These are phyloP conservation scores for Periglandula ipomoeae DNA, from an alignment of 2,329 filamentous ascomycete species.

Conservation along the genomic window DNA sequence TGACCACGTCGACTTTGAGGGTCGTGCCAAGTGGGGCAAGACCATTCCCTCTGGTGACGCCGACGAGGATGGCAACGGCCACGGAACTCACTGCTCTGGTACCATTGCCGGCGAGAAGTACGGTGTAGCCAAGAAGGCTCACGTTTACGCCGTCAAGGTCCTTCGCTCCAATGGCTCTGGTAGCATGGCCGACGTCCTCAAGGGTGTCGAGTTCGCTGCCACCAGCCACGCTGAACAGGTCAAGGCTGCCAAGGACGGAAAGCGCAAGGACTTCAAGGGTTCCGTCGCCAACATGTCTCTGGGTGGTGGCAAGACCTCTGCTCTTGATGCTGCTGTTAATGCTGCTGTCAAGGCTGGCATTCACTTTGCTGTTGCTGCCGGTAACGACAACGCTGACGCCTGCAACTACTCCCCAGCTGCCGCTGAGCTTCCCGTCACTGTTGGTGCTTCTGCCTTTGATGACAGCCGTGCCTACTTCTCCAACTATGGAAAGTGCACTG, in stretches of 20 bases:
- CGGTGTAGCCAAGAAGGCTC: slow-evolving; percentile 98
- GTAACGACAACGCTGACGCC: slow-evolving; percentile 97
- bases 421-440: slow-evolving; percentile 84
- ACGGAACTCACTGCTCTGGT: slow-evolving; percentile 98
- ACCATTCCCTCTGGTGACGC: slow-evolving; percentile 80
- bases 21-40: slow-evolving; percentile 92
- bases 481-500: slow-evolving; percentile 99
- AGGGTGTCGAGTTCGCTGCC: slow-evolving; percentile 94
- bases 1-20: slow-evolving; percentile 94
- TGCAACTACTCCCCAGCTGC: slow-evolving; percentile 99
- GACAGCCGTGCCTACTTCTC: slow-evolving; percentile 99
- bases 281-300: slow-evolving; percentile 99
- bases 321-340: slow-evolving; percentile 87
- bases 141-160: slow-evolving; percentile 95
- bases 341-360: slow-evolving; percentile 85
- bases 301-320: slow-evolving; percentile 90
- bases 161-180: slow-evolving; percentile 94
- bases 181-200: slow-evolving; percentile 97
- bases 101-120: slow-evolving; percentile 98
- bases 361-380: slow-evolving; percentile 96
- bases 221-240: slow-evolving; percentile 68
- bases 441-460: slow-evolving; percentile 85
- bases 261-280: slow-evolving; percentile 97
- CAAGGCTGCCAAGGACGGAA: slow-evolving; percentile 71
- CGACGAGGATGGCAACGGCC: slow-evolving; percentile 91